Base-by-base conservation (phyloP, 2,329 filamentous ascomycete species). In the Bipolaris oryzae region DNA sequence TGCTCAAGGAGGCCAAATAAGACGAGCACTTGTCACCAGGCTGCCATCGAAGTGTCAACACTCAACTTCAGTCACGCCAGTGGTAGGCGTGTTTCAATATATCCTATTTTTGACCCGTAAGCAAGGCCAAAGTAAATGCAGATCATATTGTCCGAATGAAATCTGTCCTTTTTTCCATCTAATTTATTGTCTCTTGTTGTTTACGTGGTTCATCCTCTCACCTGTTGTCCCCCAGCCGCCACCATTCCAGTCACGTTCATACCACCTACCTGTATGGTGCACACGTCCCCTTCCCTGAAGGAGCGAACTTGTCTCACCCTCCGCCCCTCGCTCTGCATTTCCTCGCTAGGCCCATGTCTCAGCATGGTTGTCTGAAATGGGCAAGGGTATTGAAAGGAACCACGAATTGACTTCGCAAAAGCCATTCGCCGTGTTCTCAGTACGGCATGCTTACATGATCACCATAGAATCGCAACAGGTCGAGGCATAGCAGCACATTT, bases 1-100 rank as follows among this genome's bases (percentile, higher is more conserved):
- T 82, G 38, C 65, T 82, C 61, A 75, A 75, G 59, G 70, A 74
- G 2, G 61, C 70, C 9, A 75, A 75, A 60, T 76, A 67, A 52
- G 34, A 13, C 34, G 15, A 18, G 2, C 11, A 11, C 16, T 28
- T 15, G 11, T 15, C 18, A 21, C 23, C 34, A 25, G 34, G n/a
- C 42, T 31, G 23, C 39, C 11, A n/a, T 47, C 15, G 37, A 33
- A 20, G 33, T 7, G 21, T 25, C 20, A 47, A n/a, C 11, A 23
- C 15, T 35, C 33, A 23, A 20, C 44, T 25, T 15, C 20, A 23
- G 9, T 47, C 15, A 37, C 33, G 11, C 16, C 7, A 18, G 4
- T 25, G 21, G 45, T 38, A 23, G 21, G 10, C 7, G 23, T 20
- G 18, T 35, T 15, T 38, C 45, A 7, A 48, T 23, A 18, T 28